phyloP scores from a whole-genome alignment of 2,329 filamentous ascomycete genomes.

The Penicillium sumatraense region DNA sequence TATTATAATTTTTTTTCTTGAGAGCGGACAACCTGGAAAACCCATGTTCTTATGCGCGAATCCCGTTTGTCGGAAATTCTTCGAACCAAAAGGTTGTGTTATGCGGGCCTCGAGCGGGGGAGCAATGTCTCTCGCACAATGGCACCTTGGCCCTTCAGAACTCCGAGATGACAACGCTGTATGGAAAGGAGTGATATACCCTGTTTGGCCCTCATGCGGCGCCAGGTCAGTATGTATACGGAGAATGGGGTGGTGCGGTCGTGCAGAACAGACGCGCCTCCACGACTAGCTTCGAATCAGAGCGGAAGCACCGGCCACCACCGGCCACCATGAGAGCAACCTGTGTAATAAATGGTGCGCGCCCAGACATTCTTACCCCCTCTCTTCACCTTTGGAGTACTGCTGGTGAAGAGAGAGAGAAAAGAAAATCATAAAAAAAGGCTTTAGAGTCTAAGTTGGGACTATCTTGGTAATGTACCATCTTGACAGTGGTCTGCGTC shows the following conservation, averaged over 20 bases:
- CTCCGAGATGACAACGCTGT: constrained; percentile 8
- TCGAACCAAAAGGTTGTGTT: neutral
- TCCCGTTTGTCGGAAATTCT: neutral
- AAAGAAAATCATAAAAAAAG: too few species aligned
- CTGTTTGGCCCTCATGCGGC: neutral
- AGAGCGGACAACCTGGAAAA: too few species aligned
- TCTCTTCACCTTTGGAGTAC: neutral
- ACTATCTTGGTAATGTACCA: too few species aligned
- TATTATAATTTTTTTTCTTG: too few species aligned
- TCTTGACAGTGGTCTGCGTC: too few species aligned
- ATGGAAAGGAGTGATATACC: neutral
- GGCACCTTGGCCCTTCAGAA: constrained; percentile 8
- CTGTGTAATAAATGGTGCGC: constrained; percentile 1
- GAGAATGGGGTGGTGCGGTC: neutral
- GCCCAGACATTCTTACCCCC: neutral
- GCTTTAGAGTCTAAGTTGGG: too few species aligned
- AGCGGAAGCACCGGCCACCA: neutral
- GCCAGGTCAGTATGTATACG: neutral
- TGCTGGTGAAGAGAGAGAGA: too few species aligned
- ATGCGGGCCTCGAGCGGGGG: constrained; percentile 1
- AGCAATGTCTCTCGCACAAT: constrained; percentile 7
- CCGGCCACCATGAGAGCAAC: neutral
- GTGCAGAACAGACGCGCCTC: constrained; percentile 3
- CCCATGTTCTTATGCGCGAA: neutral
- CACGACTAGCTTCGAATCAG: constrained; percentile 2